These are phyloP conservation scores for Lachnellula hyalina DNA, from an alignment of 2,329 filamentous ascomycete genomes.

Conservation along the genomic window DNA sequence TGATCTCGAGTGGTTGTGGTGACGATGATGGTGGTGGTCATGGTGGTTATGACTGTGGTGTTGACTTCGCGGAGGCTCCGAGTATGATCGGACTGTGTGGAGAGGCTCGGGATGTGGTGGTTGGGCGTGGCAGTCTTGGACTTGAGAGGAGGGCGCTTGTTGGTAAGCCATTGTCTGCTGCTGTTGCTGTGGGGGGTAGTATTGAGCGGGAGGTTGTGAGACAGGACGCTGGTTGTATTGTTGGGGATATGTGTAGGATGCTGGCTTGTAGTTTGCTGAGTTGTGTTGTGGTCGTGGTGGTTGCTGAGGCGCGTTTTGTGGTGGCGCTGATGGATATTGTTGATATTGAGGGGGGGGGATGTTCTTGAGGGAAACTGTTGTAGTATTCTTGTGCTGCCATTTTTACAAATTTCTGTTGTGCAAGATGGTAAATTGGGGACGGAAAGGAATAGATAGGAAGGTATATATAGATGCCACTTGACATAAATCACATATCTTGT, in stretches of 20 bases:
- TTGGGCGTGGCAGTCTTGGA: background rate
- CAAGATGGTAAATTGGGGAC: no score
- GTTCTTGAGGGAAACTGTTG: background rate
- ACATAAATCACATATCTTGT: no score
- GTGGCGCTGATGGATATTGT: background rate
- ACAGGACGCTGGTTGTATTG: background rate
- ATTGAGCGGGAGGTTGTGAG: no score
- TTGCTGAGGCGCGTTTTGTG: constrained; percentile 1
- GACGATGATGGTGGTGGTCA: no score
- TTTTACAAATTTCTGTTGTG: background rate
- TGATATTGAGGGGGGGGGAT: constrained; percentile 2
- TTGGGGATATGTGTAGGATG: constrained; percentile 3
- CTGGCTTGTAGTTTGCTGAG: background rate
- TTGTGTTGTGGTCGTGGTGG: background rate
- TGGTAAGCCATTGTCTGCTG: no score
- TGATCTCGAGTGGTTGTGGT: no score
- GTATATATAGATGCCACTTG: no score
- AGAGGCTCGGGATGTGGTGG: constrained; percentile 1
- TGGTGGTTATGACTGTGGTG: no score
- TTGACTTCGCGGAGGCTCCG: constrained; percentile 10
- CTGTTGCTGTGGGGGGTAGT: no score
- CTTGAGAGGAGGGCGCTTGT: background rate
- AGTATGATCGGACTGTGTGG: constrained; percentile 12
- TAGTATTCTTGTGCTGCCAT: constrained; percentile 22
- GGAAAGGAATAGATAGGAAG: no score